Evolutionary conservation across 306 rosid genomes (phyloP).

Genomic region (Chamaecrista fasciculata): DNA sequence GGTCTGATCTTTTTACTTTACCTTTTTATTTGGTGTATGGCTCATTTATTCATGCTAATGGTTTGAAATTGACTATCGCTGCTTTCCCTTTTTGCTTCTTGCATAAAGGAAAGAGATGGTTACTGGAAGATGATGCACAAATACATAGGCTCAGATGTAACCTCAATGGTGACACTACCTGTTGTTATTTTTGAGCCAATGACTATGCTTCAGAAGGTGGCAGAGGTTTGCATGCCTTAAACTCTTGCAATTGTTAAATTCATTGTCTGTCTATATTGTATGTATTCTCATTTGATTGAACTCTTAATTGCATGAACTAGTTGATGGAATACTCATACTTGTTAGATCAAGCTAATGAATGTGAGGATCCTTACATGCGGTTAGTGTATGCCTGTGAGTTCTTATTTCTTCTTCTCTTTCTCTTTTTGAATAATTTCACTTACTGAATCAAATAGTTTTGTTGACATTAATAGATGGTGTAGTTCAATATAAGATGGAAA

Average conservation of each 20-base stretch:
- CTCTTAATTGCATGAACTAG: constrained; percentile 42
- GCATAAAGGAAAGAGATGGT: constrained; percentile 76
- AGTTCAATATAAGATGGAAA: constrained; percentile 17
- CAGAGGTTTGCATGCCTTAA: constrained; percentile 64
- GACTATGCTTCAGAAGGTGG: constrained; percentile 95
- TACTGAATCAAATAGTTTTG: background rate
- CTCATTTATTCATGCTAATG: constrained; percentile 12
- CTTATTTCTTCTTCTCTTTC: background rate
- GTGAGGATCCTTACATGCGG: constrained; percentile 81
- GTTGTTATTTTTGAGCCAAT: constrained; percentile 91
- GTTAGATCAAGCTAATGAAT: constrained; percentile 77
- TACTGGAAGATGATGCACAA: constrained; percentile 98
- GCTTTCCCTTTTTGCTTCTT: constrained; percentile 10
- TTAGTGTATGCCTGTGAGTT: constrained; percentile 79
- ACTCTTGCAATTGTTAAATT: constrained; percentile 1
- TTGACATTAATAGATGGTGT: background rate
- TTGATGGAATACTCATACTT: constrained; percentile 91
- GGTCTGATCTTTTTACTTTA: background rate
- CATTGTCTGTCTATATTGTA: constrained; percentile 1
- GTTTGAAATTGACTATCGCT: constrained; percentile 6
- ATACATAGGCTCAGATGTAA: constrained; percentile 78
- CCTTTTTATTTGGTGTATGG: background rate
- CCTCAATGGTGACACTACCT: constrained; percentile 90
- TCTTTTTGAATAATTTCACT: background rate
- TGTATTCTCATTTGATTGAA: constrained; percentile 13